Evolutionary conservation across 805 yeast genomes (phyloP).

Genomic region (Kodamaea nitidulidarum): DNA sequence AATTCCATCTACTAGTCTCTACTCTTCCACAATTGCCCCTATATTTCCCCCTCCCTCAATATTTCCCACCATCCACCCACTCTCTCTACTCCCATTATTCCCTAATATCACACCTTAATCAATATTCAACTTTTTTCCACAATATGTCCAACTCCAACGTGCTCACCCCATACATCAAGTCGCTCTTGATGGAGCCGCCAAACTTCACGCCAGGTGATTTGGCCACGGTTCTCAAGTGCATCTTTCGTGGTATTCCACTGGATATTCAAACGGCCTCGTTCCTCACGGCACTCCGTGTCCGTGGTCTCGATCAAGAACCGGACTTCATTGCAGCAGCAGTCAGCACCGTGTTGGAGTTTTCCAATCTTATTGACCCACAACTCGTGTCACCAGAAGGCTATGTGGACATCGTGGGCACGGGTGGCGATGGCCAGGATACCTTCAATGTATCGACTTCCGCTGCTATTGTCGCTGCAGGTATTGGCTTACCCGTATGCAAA

Average conservation of each 20-base stretch:
- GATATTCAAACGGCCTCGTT: conserved; percentile 76
- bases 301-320: conserved; percentile 76
- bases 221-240: conserved; percentile 53
- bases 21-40: too few relatives aligned
- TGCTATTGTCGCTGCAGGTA: conserved; percentile 92
- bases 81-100: too few relatives aligned
- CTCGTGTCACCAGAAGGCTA: conserved; percentile 48
- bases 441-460: conserved; percentile 94
- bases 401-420: conserved; percentile 95
- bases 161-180: conserved; percentile 59
- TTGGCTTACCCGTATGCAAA: conserved; percentile 75
- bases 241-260: conserved; percentile 57
- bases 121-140: neutral
- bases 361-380: conserved; percentile 48
- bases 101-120: too few relatives aligned
- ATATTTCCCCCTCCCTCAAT: too few relatives aligned
- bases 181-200: conserved; percentile 58
- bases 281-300: conserved; percentile 68
- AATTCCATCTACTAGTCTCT: too few relatives aligned
- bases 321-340: conserved; percentile 86
- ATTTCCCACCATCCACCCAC: too few relatives aligned
- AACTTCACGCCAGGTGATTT: conserved; percentile 62
- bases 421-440: conserved; percentile 97
- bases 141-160: conserved; percentile 19
- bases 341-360: conserved; percentile 60